Percentiles rank a stretch among this genome's conserved stretches.
Conservation (phyloP, 2,329 filamentous ascomycete species). For the Calonectria hongkongensis region DNA sequence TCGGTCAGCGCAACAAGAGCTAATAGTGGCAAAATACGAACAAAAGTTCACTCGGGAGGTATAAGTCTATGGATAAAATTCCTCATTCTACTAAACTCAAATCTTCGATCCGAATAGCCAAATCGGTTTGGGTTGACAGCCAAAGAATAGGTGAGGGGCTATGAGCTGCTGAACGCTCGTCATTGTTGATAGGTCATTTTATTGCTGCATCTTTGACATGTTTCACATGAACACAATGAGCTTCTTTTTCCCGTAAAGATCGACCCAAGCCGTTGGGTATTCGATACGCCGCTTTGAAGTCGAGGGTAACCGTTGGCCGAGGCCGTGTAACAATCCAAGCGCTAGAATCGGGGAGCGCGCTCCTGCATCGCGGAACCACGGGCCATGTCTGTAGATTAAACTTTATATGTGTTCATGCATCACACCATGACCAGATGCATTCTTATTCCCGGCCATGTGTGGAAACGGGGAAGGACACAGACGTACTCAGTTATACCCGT, state of each 20-base stretch:
- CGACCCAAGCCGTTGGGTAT: background rate
- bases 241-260: background rate
- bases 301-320: background rate
- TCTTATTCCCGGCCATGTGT: background rate
- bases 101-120: background rate
- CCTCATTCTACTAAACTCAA: background rate
- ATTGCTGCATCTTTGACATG: background rate
- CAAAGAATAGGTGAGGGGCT: background rate
- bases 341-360: background rate
- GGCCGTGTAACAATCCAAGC: background rate
- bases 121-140: background rate
- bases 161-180: background rate
- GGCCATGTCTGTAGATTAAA: background rate
- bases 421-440: background rate
- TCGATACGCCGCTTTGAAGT: background rate
- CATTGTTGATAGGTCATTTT: background rate
- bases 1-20: too few species aligned
- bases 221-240: background rate
- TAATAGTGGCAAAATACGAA: too few species aligned
- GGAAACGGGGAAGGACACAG: background rate
- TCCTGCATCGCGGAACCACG: background rate
- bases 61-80: background rate
- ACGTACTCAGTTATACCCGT: background rate
- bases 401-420: slow-evolving; percentile 16
- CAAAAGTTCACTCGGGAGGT: too few species aligned